Percentiles rank a stretch among this genome's conserved stretches.
phyloP scores from a whole-genome alignment of 2,329 filamentous ascomycete species.

The Epichloe gansuensis region DNA sequence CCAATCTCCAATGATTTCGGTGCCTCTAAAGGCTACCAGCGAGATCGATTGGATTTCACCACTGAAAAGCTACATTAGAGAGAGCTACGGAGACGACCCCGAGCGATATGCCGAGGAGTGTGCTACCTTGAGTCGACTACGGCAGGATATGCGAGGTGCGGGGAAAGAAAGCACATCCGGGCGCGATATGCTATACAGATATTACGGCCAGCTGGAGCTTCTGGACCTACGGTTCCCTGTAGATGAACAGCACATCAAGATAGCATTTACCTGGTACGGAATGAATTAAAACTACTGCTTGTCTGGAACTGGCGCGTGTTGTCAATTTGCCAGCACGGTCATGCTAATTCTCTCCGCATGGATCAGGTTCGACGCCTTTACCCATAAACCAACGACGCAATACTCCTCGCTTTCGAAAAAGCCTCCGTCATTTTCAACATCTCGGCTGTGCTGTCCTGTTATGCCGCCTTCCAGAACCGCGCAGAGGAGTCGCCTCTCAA shows the following conservation, averaged over 20 bases:
- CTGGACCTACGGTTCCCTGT: slow-evolving; percentile 91
- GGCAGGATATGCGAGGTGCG: slow-evolving; percentile 96
- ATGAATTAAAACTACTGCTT: slow-evolving; percentile 11
- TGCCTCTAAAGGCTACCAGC: slow-evolving; percentile 85
- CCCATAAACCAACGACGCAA: slow-evolving; percentile 91
- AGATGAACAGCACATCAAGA: slow-evolving; percentile 98
- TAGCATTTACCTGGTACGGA: slow-evolving; percentile 86
- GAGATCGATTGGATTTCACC: slow-evolving; percentile 97
- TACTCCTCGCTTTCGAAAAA: slow-evolving; percentile 97
- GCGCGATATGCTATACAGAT: slow-evolving; percentile 85
- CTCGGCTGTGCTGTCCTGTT: slow-evolving; percentile 87
- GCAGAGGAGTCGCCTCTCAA: slow-evolving; percentile 89
- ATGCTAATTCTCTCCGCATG: background rate
- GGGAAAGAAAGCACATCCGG: slow-evolving; percentile 94
- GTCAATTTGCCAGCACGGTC: no score
- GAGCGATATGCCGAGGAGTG: slow-evolving; percentile 95
- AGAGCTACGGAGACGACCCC: slow-evolving; percentile 91
- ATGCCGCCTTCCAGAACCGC: slow-evolving; percentile 85
- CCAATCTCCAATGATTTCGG: slow-evolving; percentile 89
- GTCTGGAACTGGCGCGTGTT: background rate
- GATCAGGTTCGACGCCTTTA: slow-evolving; percentile 94
- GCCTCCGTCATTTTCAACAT: slow-evolving; percentile 99
- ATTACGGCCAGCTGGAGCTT: slow-evolving; percentile 94
- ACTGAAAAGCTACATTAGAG: slow-evolving; percentile 83
- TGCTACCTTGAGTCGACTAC: slow-evolving; percentile 79